Evolutionary conservation across 352 stramenopile species (phyloP).

Genomic region (Phytophthora boehmeriae): DNA sequence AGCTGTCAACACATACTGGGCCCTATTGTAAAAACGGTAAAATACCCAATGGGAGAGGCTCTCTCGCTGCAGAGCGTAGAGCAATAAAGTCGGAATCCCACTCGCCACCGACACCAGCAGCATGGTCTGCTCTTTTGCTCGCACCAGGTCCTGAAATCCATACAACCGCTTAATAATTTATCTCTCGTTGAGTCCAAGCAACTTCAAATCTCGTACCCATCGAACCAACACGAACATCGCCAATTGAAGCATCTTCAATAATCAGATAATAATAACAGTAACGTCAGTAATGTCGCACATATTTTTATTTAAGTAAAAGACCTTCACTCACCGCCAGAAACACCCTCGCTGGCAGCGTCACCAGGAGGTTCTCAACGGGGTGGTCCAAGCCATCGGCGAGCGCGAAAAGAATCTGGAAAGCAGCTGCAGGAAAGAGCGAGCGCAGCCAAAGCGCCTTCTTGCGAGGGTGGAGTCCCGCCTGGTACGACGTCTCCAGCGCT

Average conservation of each 20-base stretch:
- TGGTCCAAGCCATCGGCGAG: conserved; percentile 76
- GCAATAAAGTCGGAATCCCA: conserved; percentile 67
- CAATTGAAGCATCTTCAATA: conserved; percentile 63
- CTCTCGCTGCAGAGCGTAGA: conserved; percentile 73
- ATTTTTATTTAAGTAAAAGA: conserved; percentile 5
- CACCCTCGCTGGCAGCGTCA: conserved; percentile 72
- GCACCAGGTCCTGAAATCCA: conserved; percentile 56
- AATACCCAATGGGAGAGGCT: conserved; percentile 83
- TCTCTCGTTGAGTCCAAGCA: neutral
- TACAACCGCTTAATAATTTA: neutral
- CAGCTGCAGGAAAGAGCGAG: conserved; percentile 73
- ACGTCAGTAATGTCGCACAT: conserved; percentile 11
- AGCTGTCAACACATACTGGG: conserved; percentile 5
- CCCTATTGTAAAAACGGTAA: conserved; percentile 1
- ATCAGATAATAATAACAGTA: conserved; percentile 7
- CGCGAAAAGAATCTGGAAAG: conserved; percentile 78
- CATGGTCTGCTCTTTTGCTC: conserved; percentile 72
- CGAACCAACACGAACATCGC: conserved; percentile 78
- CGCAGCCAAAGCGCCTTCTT: conserved; percentile 88
- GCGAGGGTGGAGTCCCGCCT: conserved; percentile 64
- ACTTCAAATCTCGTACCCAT: conserved; percentile 42
- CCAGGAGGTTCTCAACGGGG: conserved; percentile 65
- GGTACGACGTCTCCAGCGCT: conserved; percentile 67
- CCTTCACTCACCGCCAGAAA: conserved; percentile 53
- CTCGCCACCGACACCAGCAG: conserved; percentile 75